Percentiles rank a stretch among this genome's conserved stretches.
Conservation (phyloP, 2,329 filamentous ascomycete species). For the Lasiodiplodia theobromae region DNA sequence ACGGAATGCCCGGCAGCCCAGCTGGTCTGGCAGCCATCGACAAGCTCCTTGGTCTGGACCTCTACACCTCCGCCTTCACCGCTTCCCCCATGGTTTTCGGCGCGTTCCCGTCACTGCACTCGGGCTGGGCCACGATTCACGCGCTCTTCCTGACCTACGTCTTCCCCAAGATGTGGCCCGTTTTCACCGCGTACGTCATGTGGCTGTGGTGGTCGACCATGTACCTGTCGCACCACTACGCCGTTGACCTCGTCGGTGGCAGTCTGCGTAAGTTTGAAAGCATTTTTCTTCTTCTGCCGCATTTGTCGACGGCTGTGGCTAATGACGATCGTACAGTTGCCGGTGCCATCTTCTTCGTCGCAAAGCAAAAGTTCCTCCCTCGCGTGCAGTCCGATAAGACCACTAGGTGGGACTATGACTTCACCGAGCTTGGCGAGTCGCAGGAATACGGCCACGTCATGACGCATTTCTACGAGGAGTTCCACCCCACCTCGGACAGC, state of each 20-base stretch:
- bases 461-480: conserved; percentile 63
- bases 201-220: conserved; percentile 99
- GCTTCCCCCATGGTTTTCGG: conserved; percentile 92
- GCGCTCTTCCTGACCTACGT: conserved; percentile 92
- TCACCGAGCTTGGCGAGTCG: conserved; percentile 80
- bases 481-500: conserved; percentile 66
- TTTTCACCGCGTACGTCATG: conserved; percentile 83
- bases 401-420: conserved; percentile 95
- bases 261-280: conserved; percentile 62
- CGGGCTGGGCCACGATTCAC: conserved; percentile 86
- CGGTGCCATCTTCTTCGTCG: conserved; percentile 80
- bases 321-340: conserved; percentile 56
- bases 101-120: conserved; percentile 92
- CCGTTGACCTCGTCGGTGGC: conserved; percentile 88
- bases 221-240: conserved; percentile 97
- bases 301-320: conserved; percentile 31
- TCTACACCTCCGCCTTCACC: conserved; percentile 92
- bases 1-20: conserved; percentile 87
- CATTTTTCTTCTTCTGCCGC: neutral
- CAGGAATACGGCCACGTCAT: conserved; percentile 63
- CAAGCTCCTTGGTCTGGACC: conserved; percentile 84
- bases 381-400: conserved; percentile 83
- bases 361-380: conserved; percentile 81
- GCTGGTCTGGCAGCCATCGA: conserved; percentile 90
- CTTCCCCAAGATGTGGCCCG: conserved; percentile 80